Evolutionary conservation across 345 rosid species (phyloP), one percentile per base, ranked within the genome.

Genomic region (Salix dunnii): DNA sequence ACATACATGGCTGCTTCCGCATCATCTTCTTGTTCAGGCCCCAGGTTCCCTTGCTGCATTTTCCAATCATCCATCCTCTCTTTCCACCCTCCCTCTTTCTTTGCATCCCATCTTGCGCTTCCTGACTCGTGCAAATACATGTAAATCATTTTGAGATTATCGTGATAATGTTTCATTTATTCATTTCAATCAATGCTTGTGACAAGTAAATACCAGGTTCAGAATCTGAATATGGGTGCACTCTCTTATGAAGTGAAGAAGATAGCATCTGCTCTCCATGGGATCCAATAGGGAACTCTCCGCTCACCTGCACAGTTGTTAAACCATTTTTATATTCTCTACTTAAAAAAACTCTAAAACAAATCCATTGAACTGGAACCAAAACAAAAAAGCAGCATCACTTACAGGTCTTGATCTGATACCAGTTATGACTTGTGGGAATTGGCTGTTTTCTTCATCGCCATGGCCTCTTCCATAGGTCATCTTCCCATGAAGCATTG

Each of bases 61-160:
- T 91, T 96, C 97, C 98, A 91, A 73, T 91, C 98, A 72, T 96
- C 98, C 94, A 86, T 93, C 79, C 94, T 87, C 38, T 93, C 96
- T 71, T 89, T 90, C 99, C 98, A 91, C 23, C 96, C 92, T 78
- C 88, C 89, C 75, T 90, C 97, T 80, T 91, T 94, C 91, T 84
- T 91, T 16, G 91, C 97, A 73, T 93, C 96, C 91, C 97, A 86
- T 86, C 87, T 86, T 74, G 86, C 98, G 58, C 91, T 89, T 78
- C 92, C 97, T 91, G 83, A 46, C 76, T 33, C 49, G 27, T 38
- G 58, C 53, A 66, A 31, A 48, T 58, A 28, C 7, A 5, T 33
- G 7, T 3, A 36, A 3, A 68, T 1, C 11, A 43, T 67, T 28
- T 4, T 9, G 7, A 23, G 11, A 38, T 17, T 16, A 33, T 38